phyloP scores from a whole-genome alignment of 768 basidiomycete genomes.

The Amanita phalloides region DNA sequence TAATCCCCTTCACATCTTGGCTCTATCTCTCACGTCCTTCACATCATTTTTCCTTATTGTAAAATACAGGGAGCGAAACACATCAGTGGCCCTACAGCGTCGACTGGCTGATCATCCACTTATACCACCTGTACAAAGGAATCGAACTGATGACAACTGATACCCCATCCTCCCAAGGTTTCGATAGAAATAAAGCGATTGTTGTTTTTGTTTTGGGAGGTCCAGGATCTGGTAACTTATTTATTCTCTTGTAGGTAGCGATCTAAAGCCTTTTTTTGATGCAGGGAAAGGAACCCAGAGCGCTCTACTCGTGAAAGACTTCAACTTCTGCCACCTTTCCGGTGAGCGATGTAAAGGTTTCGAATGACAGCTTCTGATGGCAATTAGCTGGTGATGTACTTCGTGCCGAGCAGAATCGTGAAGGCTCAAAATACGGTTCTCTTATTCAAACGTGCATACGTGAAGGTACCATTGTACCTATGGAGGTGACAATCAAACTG shows the following conservation, averaged over 20 bases:
- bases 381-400: slow-evolving; percentile 88
- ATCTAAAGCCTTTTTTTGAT: not conserved
- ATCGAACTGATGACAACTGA: not conserved
- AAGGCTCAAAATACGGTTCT: slow-evolving; percentile 72
- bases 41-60: slow-evolving; percentile 45
- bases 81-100: slow-evolving; percentile 52
- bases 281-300: slow-evolving; percentile 97
- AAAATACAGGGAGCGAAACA: slow-evolving; percentile 41
- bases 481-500: slow-evolving; percentile 94
- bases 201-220: slow-evolving; percentile 96
- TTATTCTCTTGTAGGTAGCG: not conserved
- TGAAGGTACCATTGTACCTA: slow-evolving; percentile 91
- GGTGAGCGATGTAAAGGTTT: slow-evolving; percentile 34
- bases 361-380: not conserved
- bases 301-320: slow-evolving; percentile 69
- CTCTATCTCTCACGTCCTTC: slow-evolving; percentile 44
- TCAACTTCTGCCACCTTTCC: slow-evolving; percentile 87
- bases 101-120: slow-evolving; percentile 57
- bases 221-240: slow-evolving; percentile 76
- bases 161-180: slow-evolving; percentile 17
- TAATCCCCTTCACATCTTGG: slow-evolving; percentile 54
- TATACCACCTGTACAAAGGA: slow-evolving; percentile 42
- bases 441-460: slow-evolving; percentile 83
- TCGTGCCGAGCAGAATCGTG: slow-evolving; percentile 85
- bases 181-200: slow-evolving; percentile 63